Percentiles rank a stretch among this genome's conserved stretches.
phyloP scores from a whole-genome alignment of 169 alveolate species.

The Theileria annulata region DNA sequence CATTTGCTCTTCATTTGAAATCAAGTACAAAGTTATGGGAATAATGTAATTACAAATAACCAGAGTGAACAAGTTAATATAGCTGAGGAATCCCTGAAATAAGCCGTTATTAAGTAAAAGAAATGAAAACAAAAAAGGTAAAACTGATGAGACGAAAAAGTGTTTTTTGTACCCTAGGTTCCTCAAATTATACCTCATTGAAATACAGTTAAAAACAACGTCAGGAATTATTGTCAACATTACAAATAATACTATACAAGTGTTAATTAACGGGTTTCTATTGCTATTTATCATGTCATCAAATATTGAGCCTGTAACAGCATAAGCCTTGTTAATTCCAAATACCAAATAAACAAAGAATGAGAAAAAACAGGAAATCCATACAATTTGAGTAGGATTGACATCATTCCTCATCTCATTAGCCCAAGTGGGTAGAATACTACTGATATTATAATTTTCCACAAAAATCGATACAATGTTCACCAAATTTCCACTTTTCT shows the following conservation, averaged over 20 bases:
- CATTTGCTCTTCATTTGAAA: conserved; percentile 11
- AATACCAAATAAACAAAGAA: conserved; percentile 63
- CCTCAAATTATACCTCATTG: conserved; percentile 73
- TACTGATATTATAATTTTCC: conserved; percentile 72
- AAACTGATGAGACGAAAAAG: conserved; percentile 67
- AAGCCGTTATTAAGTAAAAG: conserved; percentile 64
- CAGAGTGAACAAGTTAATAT: conserved; percentile 61
- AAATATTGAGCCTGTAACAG: conserved; percentile 23
- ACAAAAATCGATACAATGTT: conserved; percentile 61
- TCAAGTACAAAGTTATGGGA: conserved; percentile 69
- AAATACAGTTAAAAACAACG: conserved; percentile 71
- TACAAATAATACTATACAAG: conserved; percentile 63
- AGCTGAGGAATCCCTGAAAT: conserved; percentile 62
- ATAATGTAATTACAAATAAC: conserved; percentile 71
- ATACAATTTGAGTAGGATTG: conserved; percentile 64
- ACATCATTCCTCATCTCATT: conserved; percentile 77
- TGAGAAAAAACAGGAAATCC: conserved; percentile 68
- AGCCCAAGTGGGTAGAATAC: conserved; percentile 79
- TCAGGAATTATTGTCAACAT: conserved; percentile 72
- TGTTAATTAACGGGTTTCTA: conserved; percentile 50
- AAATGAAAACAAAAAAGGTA: conserved; percentile 75
- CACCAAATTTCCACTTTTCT: conserved; percentile 23
- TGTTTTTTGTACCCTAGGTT: conserved; percentile 69
- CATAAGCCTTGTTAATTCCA: conserved; percentile 56
- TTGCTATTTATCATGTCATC: conserved; percentile 12